Conservation (phyloP, 352 stramenopile species). For the Phytopythium litorale region DNA sequence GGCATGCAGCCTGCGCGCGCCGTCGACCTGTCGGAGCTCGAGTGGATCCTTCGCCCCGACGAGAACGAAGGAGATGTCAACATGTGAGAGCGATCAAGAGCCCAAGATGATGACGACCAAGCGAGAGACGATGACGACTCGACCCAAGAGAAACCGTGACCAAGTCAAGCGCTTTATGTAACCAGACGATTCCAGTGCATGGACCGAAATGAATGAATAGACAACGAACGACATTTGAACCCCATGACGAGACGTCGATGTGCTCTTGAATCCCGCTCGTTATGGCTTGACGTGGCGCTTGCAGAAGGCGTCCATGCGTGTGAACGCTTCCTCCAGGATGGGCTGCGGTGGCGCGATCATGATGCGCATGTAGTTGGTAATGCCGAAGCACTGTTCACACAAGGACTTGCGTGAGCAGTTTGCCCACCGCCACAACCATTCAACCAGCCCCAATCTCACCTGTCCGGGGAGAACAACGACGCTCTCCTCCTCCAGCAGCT, state of each 20-base stretch:
- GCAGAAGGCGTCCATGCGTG: conserved; percentile 31
- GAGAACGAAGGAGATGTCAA: background rate
- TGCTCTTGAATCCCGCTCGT: background rate
- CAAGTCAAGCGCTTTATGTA: background rate
- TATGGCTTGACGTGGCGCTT: conserved; percentile 15
- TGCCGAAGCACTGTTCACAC: conserved; percentile 18
- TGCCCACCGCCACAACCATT: conserved; percentile 57
- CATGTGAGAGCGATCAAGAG: background rate
- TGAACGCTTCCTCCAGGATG: conserved; percentile 31
- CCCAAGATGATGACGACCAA: background rate
- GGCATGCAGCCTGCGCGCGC: conserved; percentile 9
- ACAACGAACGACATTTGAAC: background rate
- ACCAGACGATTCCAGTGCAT: background rate
- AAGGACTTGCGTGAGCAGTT: background rate
- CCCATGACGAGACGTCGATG: background rate
- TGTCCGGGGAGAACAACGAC: conserved; percentile 93
- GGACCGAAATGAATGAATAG: background rate
- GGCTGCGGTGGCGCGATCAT: conserved; percentile 32
- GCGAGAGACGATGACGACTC: background rate
- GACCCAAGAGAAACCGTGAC: background rate
- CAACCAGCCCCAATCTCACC: conserved; percentile 76
- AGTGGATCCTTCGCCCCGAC: conserved; percentile 28
- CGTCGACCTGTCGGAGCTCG: conserved; percentile 24
- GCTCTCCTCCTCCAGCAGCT: conserved; percentile 94
- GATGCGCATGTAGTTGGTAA: conserved; percentile 33